Evolutionary conservation across 225 moss, liverwort and hornwort genomes (phyloP).

Genomic region (Rhytidiadelphus loreus): DNA sequence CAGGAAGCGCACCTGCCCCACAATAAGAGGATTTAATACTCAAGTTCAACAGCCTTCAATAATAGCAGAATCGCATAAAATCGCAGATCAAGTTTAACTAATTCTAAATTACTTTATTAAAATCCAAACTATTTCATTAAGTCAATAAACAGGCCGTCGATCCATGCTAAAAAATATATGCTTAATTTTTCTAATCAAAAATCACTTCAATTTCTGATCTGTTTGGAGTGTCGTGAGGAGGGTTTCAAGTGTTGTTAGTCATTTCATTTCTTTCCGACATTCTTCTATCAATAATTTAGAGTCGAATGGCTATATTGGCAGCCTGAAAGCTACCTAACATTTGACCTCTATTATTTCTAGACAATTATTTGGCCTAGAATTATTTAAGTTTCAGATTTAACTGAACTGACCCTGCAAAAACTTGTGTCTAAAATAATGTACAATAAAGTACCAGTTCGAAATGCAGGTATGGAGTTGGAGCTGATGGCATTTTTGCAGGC

Average conservation of each 20-base stretch:
- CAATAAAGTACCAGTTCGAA: constrained; percentile 64
- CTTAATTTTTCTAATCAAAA: neutral
- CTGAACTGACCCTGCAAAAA: neutral
- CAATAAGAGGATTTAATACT: neutral
- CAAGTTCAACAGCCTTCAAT: neutral
- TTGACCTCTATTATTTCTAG: neutral
- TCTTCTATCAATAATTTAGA: neutral
- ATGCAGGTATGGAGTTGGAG: constrained; percentile 97
- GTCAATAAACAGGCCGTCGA: neutral
- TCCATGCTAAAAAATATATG: neutral
- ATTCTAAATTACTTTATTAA: neutral
- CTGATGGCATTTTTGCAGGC: constrained; percentile 99
- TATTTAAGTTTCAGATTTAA: neutral
- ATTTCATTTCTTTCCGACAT: too few species aligned
- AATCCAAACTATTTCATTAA: neutral
- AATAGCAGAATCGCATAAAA: neutral
- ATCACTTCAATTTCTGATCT: neutral
- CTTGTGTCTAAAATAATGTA: neutral
- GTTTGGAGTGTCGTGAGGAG: neutral
- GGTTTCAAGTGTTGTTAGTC: neutral
- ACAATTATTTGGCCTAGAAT: neutral
- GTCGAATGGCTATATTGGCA: neutral
- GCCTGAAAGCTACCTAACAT: neutral
- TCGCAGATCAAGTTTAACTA: neutral
- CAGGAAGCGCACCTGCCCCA: constrained; percentile 79